Evolutionary conservation across 2,329 filamentous ascomycete genomes (phyloP).

Genomic region (Whalleya microplaca): DNA sequence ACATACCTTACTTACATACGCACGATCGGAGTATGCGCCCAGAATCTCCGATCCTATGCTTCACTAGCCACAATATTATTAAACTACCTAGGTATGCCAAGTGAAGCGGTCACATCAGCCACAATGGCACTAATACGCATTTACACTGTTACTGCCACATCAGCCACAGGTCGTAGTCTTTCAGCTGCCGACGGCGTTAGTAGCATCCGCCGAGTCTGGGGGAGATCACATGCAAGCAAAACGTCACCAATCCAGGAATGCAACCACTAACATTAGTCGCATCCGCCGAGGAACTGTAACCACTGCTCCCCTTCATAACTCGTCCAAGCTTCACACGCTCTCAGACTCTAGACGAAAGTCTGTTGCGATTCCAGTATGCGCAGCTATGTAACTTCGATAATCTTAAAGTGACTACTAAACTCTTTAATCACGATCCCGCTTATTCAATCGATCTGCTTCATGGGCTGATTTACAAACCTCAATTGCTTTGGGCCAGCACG

Average conservation of each 20-base stretch:
- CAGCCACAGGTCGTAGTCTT: background rate
- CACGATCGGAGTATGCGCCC: too few species aligned
- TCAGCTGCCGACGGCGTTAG: background rate
- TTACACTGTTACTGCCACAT: too few species aligned
- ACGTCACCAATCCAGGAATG: constrained; percentile 30
- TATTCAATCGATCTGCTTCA: constrained; percentile 6
- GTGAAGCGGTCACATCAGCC: too few species aligned
- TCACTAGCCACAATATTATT: background rate
- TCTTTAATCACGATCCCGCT: constrained; percentile 7
- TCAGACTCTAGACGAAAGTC: background rate
- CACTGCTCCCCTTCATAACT: background rate
- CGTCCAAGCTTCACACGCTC: background rate
- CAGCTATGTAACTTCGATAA: constrained; percentile 30
- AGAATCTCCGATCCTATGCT: too few species aligned
- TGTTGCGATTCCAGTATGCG: background rate
- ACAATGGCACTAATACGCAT: too few species aligned
- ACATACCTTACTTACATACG: constrained; percentile 1
- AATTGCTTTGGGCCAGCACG: constrained; percentile 17
- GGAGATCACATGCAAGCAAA: constrained; percentile 34
- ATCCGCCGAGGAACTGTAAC: constrained; percentile 32
- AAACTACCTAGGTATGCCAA: too few species aligned
- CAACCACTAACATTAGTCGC: constrained; percentile 22
- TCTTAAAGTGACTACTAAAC: background rate
- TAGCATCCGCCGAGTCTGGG: background rate
- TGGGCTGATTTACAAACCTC: constrained; percentile 20